Conservation (phyloP, 768 basidiomycete genomes). For the Tricholoma matsutake region DNA sequence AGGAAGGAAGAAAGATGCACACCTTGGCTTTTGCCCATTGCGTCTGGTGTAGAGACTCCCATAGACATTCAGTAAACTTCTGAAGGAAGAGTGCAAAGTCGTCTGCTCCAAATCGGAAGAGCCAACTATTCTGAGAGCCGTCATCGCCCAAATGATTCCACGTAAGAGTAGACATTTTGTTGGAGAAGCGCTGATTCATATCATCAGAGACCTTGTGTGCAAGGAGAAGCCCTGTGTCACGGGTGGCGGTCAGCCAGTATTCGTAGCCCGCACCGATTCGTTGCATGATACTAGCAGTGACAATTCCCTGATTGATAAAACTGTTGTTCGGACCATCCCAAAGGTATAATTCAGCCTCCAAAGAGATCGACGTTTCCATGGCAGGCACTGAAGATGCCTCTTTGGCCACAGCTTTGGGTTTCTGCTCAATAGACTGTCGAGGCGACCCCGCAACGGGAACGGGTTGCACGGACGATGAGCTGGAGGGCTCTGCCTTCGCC, state of each 20-base stretch:
- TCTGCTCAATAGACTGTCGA: background rate
- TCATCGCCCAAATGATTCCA: conserved; percentile 76
- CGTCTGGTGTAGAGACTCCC: conserved; percentile 74
- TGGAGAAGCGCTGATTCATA: conserved; percentile 71
- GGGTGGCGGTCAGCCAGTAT: conserved; percentile 59
- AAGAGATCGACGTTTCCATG: conserved; percentile 31
- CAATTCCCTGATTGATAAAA: conserved; percentile 53
- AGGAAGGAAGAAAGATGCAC: conserved; percentile 11
- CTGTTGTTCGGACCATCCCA: conserved; percentile 53
- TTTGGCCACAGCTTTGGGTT: conserved; percentile 2
- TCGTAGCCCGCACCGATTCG: conserved; percentile 43
- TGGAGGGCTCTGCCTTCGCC: conserved; percentile 19
- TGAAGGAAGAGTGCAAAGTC: conserved; percentile 58
- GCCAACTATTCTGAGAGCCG: conserved; percentile 71
- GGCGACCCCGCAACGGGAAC: conserved; percentile 5
- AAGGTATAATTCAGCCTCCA: conserved; percentile 55
- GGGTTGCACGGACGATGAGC: conserved; percentile 2
- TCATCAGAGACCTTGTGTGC: conserved; percentile 62
- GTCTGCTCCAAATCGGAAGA: conserved; percentile 65
- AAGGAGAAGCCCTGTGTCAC: conserved; percentile 46
- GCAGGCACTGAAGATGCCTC: conserved; percentile 18
- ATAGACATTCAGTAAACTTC: conserved; percentile 66
- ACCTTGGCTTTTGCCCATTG: conserved; percentile 84
- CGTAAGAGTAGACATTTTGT: conserved; percentile 68
- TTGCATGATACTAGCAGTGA: conserved; percentile 51